Conservation (phyloP, 2,329 filamentous ascomycete genomes). For the Xylariaceae sp. region DNA sequence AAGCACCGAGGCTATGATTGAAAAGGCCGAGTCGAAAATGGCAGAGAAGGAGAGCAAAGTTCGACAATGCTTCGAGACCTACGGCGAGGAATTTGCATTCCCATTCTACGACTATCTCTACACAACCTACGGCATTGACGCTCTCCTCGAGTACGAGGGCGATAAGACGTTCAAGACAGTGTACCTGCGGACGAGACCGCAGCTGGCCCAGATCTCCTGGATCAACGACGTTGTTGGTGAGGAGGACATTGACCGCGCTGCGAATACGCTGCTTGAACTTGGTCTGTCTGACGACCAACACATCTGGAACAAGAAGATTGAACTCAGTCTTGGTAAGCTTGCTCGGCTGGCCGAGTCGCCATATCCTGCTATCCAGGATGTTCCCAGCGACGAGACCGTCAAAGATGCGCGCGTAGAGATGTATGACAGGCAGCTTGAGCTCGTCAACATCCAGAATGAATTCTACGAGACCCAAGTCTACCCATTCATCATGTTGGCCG, state of each 20-base stretch:
- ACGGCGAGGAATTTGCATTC: constrained; percentile 62
- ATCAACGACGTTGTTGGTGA: constrained; percentile 85
- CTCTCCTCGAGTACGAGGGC: constrained; percentile 64
- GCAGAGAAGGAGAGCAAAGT: constrained; percentile 46
- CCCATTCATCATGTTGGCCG: constrained; percentile 61
- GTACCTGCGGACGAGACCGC: constrained; percentile 67
- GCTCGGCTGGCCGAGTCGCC: constrained; percentile 60
- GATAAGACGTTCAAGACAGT: constrained; percentile 69
- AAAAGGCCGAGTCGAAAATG: constrained; percentile 40
- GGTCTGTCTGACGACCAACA: constrained; percentile 69
- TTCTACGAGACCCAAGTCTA: constrained; percentile 63
- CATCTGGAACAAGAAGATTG: constrained; percentile 88
- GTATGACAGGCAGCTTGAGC: constrained; percentile 58
- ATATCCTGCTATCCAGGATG: constrained; percentile 29
- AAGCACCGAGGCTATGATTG: constrained; percentile 33
- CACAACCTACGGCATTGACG: constrained; percentile 57
- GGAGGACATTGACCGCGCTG: constrained; percentile 68
- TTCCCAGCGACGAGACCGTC: constrained; percentile 21
- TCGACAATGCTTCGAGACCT: constrained; percentile 53
- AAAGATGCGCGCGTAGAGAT: constrained; percentile 38
- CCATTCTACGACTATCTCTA: constrained; percentile 79
- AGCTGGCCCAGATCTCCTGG: constrained; percentile 79
- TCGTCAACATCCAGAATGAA: constrained; percentile 74
- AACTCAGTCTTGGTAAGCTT: constrained; percentile 84
- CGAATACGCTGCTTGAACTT: constrained; percentile 62